Evolutionary conservation across 805 yeast genomes (phyloP).

Genomic region (Metschnikowia orientalis): DNA sequence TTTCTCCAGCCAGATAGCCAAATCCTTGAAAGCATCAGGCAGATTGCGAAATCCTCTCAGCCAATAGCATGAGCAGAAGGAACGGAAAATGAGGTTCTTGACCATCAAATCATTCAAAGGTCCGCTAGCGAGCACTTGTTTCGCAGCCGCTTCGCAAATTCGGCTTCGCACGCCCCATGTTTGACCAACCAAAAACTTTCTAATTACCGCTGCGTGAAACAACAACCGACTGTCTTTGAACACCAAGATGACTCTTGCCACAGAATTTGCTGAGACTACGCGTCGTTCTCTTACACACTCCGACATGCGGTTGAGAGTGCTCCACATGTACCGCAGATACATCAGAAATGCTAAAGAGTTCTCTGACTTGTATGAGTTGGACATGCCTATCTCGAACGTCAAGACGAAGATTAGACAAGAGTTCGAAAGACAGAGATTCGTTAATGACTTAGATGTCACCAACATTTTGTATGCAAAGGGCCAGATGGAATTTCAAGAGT

Average conservation of each 20-base stretch:
- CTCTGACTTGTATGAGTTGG: slow-evolving; percentile 64
- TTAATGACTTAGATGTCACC: slow-evolving; percentile 57
- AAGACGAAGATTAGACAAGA: slow-evolving; percentile 86
- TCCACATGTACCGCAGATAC: slow-evolving; percentile 69
- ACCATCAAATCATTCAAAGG: too few species aligned
- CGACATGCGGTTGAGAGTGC: slow-evolving; percentile 60
- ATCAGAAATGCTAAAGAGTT: slow-evolving; percentile 57
- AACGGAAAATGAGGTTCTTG: too few species aligned
- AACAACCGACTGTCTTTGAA: background rate
- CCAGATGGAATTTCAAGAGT: slow-evolving; percentile 87
- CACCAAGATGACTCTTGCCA: slow-evolving; percentile 54
- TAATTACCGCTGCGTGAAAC: slow-evolving; percentile 6
- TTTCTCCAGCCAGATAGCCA: slow-evolving; percentile 42
- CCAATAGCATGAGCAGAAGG: too few species aligned
- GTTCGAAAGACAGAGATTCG: slow-evolving; percentile 79
- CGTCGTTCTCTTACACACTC: slow-evolving; percentile 56
- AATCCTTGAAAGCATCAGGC: slow-evolving; percentile 18
- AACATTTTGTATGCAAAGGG: slow-evolving; percentile 77
- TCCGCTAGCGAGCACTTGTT: too few species aligned
- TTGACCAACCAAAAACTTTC: slow-evolving; percentile 19
- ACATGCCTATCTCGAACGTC: slow-evolving; percentile 72
- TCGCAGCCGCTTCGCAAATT: too few species aligned
- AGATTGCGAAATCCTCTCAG: too few species aligned
- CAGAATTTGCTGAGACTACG: slow-evolving; percentile 81
- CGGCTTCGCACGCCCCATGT: slow-evolving; percentile 11